Conservation (phyloP, 257 asterid species). For the Przewalskia tangutica region DNA sequence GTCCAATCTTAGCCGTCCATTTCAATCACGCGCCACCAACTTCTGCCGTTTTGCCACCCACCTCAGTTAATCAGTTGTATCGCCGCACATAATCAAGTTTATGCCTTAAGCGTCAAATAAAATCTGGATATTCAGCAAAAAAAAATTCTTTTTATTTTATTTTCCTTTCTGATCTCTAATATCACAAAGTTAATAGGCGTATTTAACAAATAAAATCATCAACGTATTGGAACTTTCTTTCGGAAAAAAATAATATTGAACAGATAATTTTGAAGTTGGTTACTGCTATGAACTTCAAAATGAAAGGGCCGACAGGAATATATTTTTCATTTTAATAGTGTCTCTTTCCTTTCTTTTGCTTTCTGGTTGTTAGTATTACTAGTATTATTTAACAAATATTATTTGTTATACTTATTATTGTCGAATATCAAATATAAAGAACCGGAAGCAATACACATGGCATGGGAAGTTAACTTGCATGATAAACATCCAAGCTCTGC, state of each 20-base stretch:
- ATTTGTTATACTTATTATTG: no score
- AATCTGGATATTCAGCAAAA: background rate
- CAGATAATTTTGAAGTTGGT: background rate
- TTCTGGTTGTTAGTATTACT: background rate
- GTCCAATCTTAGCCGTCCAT: background rate
- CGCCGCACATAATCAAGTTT: background rate
- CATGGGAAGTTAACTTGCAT: background rate
- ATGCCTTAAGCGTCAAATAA: background rate
- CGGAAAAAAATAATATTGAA: background rate
- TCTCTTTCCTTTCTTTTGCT: background rate
- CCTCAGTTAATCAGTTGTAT: background rate
- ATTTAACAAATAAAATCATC: background rate
- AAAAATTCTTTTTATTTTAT: background rate
- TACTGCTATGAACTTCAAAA: background rate
- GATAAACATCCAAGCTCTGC: no score
- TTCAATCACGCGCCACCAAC: slow-evolving; percentile 14
- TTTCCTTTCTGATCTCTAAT: background rate
- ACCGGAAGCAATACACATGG: background rate
- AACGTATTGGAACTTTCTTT: background rate
- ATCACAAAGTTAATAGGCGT: background rate
- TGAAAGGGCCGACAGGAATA: background rate
- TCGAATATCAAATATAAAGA: background rate
- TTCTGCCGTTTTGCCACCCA: background rate
- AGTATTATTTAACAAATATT: no score
- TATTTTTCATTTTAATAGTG: background rate